Evolutionary conservation across 208 protist genomes (phyloP).

Genomic region (Trypanosoma rangeli): DNA sequence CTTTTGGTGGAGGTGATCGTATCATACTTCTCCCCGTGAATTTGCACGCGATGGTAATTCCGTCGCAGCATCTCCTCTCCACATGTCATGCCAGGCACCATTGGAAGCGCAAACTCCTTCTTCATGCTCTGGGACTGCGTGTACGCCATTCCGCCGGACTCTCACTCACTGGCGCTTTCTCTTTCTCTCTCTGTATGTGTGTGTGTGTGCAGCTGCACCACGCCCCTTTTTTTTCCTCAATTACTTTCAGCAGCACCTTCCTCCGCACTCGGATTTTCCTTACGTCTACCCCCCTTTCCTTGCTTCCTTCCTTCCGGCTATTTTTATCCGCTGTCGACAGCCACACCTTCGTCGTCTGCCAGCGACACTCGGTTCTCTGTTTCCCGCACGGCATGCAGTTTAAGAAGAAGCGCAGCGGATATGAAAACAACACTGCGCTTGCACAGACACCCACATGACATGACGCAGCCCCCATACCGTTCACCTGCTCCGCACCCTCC

Average conservation of each 20-base stretch:
- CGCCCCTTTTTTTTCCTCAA: neutral
- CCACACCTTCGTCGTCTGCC: neutral
- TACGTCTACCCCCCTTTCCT: neutral
- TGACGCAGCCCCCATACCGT: too few relatives aligned
- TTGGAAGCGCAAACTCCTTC: constrained; percentile 89
- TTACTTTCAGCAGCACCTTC: neutral
- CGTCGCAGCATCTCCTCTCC: constrained; percentile 90
- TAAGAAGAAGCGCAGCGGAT: neutral
- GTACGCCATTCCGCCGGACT: constrained; percentile 66
- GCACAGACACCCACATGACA: too few relatives aligned
- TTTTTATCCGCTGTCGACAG: neutral
- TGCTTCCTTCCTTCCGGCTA: neutral
- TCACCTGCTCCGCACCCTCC: too few relatives aligned
- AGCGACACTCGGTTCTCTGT: neutral
- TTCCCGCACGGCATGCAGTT: neutral
- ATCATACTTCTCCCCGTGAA: constrained; percentile 44
- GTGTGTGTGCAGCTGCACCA: neutral
- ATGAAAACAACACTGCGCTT: too few relatives aligned
- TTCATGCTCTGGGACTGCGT: constrained; percentile 77
- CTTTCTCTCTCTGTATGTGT: constrained; percentile 10
- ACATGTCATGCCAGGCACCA: constrained; percentile 86
- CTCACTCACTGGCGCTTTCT: too few relatives aligned
- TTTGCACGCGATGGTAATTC: constrained; percentile 85
- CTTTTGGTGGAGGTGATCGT: constrained; percentile 48
- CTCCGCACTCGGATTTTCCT: neutral